These are phyloP conservation scores for Lachnellula subtilissima DNA, from an alignment of 2,329 filamentous ascomycete species.

Conservation along the genomic window DNA sequence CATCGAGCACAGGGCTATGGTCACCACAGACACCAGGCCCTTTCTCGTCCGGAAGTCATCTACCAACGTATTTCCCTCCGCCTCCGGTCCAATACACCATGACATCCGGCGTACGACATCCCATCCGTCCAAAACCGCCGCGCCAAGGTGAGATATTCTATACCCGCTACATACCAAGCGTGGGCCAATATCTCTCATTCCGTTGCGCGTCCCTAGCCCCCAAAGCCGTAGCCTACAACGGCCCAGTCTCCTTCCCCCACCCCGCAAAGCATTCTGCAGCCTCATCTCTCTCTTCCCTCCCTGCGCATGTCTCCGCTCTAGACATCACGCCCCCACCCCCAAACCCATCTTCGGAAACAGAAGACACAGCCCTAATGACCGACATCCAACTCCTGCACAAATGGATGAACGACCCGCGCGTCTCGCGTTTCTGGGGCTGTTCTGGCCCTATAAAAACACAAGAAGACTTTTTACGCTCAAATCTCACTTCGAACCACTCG, in stretches of 20 bases:
- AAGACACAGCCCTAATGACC: constrained; percentile 34
- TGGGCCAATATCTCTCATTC: constrained; percentile 83
- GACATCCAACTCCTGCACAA: constrained; percentile 69
- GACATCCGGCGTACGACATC: constrained; percentile 76
- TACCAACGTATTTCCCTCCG: constrained; percentile 88
- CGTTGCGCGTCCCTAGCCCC: constrained; percentile 70
- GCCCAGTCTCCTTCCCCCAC: constrained; percentile 40
- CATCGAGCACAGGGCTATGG: constrained; percentile 32
- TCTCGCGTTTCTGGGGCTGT: constrained; percentile 79
- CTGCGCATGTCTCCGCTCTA: constrained; percentile 33
- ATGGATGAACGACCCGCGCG: constrained; percentile 86
- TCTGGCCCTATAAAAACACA: constrained; percentile 51
- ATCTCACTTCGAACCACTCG: constrained; percentile 64
- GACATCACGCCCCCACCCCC: constrained; percentile 36
- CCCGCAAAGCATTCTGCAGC: constrained; percentile 24
- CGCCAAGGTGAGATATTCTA: constrained; percentile 91
- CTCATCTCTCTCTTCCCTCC: constrained; percentile 27
- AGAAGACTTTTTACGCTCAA: constrained; percentile 62
- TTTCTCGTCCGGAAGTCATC: constrained; percentile 75
- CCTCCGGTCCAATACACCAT: constrained; percentile 75
- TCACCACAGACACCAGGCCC: constrained; percentile 50
- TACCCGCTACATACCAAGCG: constrained; percentile 75
- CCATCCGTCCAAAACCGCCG: constrained; percentile 80
- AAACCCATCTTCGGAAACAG: constrained; percentile 34
- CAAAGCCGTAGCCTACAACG: constrained; percentile 58